These are phyloP conservation scores for Xylaria digitata DNA, from an alignment of 2,329 filamentous ascomycete species.

Conservation along the genomic window DNA sequence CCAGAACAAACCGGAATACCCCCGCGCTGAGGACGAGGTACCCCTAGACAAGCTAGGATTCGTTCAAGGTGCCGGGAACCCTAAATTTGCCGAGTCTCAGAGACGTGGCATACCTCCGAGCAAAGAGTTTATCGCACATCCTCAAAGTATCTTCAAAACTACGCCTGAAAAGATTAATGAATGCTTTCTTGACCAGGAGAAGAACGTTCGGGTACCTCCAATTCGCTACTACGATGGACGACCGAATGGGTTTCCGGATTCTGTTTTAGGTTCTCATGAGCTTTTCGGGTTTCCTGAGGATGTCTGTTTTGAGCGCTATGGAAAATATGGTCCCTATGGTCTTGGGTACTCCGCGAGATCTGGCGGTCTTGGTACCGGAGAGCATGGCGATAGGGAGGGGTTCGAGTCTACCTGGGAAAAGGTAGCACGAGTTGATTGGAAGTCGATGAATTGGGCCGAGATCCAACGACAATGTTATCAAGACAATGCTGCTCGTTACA, in stretches of 20 bases:
- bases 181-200: slow-evolving; percentile 80
- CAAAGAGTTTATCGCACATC: slow-evolving; percentile 63
- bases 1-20: slow-evolving; percentile 84
- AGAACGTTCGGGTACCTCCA: slow-evolving; percentile 73
- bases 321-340: slow-evolving; percentile 88
- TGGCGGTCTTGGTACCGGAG: slow-evolving; percentile 86
- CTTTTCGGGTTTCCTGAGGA: slow-evolving; percentile 82
- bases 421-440: slow-evolving; percentile 79
- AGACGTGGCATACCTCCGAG: slow-evolving; percentile 57
- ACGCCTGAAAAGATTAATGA: slow-evolving; percentile 69
- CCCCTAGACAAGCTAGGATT: slow-evolving; percentile 56
- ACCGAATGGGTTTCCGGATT: slow-evolving; percentile 84
- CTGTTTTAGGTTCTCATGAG: slow-evolving; percentile 87
- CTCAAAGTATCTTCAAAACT: slow-evolving; percentile 52
- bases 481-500: slow-evolving; percentile 78
- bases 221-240: slow-evolving; percentile 82
- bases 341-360: slow-evolving; percentile 82
- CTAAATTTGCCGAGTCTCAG: slow-evolving; percentile 37
- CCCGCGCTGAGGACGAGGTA: slow-evolving; percentile 70
- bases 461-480: slow-evolving; percentile 79
- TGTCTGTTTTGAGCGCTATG: slow-evolving; percentile 93
- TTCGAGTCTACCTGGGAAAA: slow-evolving; percentile 82
- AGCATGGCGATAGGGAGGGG: slow-evolving; percentile 85
- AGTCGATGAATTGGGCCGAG: slow-evolving; percentile 80
- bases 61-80: slow-evolving; percentile 49